Evolutionary conservation across 495 filamentous ascomycete genomes (phyloP).

Genomic region (Penicillium pulvis): DNA sequence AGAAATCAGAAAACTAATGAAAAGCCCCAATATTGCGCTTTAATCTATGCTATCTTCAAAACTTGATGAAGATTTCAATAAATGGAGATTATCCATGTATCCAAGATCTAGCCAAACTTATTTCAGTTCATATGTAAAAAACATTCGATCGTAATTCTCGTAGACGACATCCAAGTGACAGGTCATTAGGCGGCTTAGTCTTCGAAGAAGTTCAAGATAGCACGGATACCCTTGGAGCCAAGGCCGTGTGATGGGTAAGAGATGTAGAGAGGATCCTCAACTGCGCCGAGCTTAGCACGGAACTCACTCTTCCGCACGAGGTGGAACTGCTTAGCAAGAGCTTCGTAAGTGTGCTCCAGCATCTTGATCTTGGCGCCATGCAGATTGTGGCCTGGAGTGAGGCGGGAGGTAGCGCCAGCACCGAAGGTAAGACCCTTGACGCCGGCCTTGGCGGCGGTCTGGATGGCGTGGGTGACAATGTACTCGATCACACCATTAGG

Average conservation of each 20-base stretch:
- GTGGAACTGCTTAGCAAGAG: constrained; percentile 74
- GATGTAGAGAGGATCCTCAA: constrained; percentile 77
- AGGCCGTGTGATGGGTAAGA: constrained; percentile 80
- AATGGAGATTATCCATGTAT: neutral
- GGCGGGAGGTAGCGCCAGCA: constrained; percentile 66
- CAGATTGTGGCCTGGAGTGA: constrained; percentile 74
- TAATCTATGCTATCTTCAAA: neutral
- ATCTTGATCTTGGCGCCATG: constrained; percentile 72
- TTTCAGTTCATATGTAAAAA: constrained; percentile 6
- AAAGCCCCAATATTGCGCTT: neutral
- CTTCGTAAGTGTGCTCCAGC: constrained; percentile 72
- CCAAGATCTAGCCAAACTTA: constrained; percentile 4
- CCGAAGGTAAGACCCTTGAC: constrained; percentile 75
- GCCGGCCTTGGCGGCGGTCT: constrained; percentile 62
- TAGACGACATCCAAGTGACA: constrained; percentile 1
- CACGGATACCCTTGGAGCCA: constrained; percentile 72
- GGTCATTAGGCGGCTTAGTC: constrained; percentile 44
- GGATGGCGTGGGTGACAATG: constrained; percentile 76
- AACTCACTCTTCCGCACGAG: constrained; percentile 84
- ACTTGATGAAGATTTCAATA: constrained; percentile 7
- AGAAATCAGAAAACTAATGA: neutral
- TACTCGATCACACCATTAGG: constrained; percentile 80
- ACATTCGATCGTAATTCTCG: constrained; percentile 4
- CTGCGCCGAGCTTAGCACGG: constrained; percentile 78
- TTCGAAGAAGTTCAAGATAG: constrained; percentile 82